Base-by-base conservation (phyloP, 1,139 yeast species). In the Diutina catenulata region DNA sequence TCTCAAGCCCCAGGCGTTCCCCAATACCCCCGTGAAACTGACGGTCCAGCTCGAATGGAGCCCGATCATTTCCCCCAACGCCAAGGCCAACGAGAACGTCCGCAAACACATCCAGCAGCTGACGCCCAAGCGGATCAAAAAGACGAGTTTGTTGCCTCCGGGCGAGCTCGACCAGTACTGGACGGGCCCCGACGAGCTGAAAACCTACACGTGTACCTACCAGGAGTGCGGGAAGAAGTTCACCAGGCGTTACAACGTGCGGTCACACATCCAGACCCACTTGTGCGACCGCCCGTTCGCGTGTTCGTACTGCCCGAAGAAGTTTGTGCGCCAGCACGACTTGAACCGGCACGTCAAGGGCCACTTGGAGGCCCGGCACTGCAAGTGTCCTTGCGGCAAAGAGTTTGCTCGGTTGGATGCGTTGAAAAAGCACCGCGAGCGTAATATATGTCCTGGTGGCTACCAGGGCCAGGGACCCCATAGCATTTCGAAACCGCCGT, bases 201-300 rank as follows among this genome's bases (percentile, higher is more conserved):
- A 75, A 45, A 58, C 58, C 23, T 93, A 73, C 58, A 70, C 77
- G 28, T 93, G 99, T 57, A 68, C 74, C 42, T 91, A 69, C 56
- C 75, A 82, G 20, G 70, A 73, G 40, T 93, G 99, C 59, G 82
- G 84, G 14, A 87, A 93, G 57, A 64, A 72, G 41, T 91, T 93
- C 59, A 78, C 88, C 8, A 69, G 98, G 51, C 68, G 95, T 38
- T 93, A 93, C 59, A 93, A 93, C 53, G 87, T 86, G n/a, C 69
- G 97, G 43, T 86, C 96, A 0, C 99, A 93, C 55, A 88, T 93
- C 41, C 98, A 93, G 55, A 93, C 98, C 1, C 99, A 93, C 64
- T 62, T 93, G 39, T 80, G 93, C 55, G 98, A 93, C 56, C 66
- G 97, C 41, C 99, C 99, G 1, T 80, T 78, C 58, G 66, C 65